Base-by-base conservation (phyloP, 306 rosid species). In the Lathyrus sativus region DNA sequence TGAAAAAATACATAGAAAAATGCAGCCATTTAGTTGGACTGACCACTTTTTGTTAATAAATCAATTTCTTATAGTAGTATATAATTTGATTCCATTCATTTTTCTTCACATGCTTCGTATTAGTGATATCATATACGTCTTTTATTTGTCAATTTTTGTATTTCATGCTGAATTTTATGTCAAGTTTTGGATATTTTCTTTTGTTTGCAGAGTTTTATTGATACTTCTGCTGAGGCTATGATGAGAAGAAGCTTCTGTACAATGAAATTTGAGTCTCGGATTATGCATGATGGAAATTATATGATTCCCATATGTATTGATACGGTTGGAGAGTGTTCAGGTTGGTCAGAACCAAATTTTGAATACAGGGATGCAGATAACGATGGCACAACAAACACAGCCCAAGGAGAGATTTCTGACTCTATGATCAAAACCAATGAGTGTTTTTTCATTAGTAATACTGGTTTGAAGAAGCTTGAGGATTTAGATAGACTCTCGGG, bases 271-370 rank as follows among this genome's bases (percentile, higher is more conserved):
- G 76, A 43, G 62, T 50, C 67, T 44, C 76, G 33, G 56, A 9
- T 53, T 54, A 57, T 24, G 22, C 67, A 76, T 48, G 35, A 60
- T 1, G 72, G 62, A 59, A 73, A n/a, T 39, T 70, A 58, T 39
- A 24, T 74, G 31, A 63, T 63, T 10, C 88, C 83, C 33, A 57
- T 79, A 58, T 22, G 33, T 62, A 56, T 77, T 66, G 79, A 31
- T 50, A 19, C 49, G 17, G 28, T 28, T 68, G 72, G 79, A 1
- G 64, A 57, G 60, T 62, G 72, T 57, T 62, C 79, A 7, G 65
- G 65, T 48, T 24, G 59, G 71, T 65, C 63, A 12, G 39, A 22
- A 11, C 62, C 53, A 39, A 59, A 58, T 14, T 71, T 58, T 61
- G 74, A 79, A 67, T 57, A 49, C 7, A 42, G 41, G 70, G 78